Evolutionary conservation across 2,329 filamentous ascomycete species (phyloP).

Genomic region (Pochonia chlamydosporia): DNA sequence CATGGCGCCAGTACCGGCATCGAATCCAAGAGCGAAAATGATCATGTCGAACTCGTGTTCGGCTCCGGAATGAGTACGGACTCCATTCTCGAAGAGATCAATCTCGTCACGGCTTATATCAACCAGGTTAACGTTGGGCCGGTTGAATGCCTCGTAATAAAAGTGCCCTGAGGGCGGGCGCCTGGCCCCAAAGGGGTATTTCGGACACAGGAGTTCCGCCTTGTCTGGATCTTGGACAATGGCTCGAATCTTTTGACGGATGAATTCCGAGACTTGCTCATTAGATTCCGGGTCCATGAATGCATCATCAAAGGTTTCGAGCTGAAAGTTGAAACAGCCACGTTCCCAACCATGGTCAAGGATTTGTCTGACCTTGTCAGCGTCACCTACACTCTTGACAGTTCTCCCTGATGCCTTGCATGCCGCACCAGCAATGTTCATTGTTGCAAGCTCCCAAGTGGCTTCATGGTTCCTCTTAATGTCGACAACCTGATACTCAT

Average conservation of each 20-base stretch:
- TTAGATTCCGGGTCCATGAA: constrained; percentile 10
- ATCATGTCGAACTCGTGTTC: constrained; percentile 11
- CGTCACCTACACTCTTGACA: too few species aligned
- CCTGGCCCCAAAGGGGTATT: constrained; percentile 9
- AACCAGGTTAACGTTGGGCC: constrained; percentile 10
- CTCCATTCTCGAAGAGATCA: constrained; percentile 2
- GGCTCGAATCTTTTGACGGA: constrained; percentile 10
- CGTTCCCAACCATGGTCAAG: too few species aligned
- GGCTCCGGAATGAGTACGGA: constrained; percentile 3
- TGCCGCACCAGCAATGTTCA: too few species aligned
- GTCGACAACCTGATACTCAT: too few species aligned
- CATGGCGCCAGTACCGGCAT: constrained; percentile 10
- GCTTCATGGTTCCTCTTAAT: too few species aligned
- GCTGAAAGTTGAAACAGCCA: constrained; percentile 9
- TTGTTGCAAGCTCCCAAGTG: too few species aligned
- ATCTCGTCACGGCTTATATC: constrained; percentile 3
- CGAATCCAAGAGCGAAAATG: constrained; percentile 13
- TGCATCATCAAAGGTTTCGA: constrained; percentile 9
- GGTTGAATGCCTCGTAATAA: constrained; percentile 14
- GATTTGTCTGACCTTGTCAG: too few species aligned
- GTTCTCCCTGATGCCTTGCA: too few species aligned
- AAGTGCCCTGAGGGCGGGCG: constrained; percentile 10
- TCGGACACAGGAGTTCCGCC: constrained; percentile 8
- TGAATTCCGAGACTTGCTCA: constrained; percentile 7
- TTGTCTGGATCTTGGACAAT: constrained; percentile 8